Percentiles rank a stretch among this genome's conserved stretches.
These are phyloP conservation scores for Nicotiana obtusifolia DNA, from an alignment of 257 asterid genomes.

Conservation along the genomic window DNA sequence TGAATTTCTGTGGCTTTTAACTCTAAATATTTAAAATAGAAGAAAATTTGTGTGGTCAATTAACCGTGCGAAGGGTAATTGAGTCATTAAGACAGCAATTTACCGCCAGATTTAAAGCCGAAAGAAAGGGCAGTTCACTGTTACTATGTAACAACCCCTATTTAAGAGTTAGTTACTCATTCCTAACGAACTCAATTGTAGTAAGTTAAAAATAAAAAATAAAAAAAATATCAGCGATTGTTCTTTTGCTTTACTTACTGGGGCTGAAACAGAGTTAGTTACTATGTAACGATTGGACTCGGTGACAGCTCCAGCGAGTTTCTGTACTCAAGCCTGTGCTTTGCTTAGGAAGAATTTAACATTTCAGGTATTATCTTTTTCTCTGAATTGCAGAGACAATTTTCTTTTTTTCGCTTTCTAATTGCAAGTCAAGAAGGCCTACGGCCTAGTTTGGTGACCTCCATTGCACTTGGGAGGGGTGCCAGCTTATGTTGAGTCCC, in stretches of 20 bases:
- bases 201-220: background rate
- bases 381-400: too few species aligned
- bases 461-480: too few species aligned
- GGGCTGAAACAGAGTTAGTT: background rate
- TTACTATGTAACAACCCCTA: background rate
- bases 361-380: background rate
- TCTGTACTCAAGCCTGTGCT: background rate
- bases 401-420: too few species aligned
- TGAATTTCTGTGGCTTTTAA: background rate
- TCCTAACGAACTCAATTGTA: background rate
- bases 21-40: background rate
- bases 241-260: background rate
- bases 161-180: background rate
- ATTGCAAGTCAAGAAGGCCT: too few species aligned
- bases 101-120: constrained; percentile 1
- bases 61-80: background rate
- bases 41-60: background rate
- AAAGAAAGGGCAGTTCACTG: background rate
- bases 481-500: too few species aligned
- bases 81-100: background rate
- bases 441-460: too few species aligned
- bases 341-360: constrained; percentile 1
- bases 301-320: background rate
- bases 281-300: too few species aligned
- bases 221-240: background rate